phyloP scores from a whole-genome alignment of 805 yeast genomes.

The Kluyveromyces starmeri region DNA sequence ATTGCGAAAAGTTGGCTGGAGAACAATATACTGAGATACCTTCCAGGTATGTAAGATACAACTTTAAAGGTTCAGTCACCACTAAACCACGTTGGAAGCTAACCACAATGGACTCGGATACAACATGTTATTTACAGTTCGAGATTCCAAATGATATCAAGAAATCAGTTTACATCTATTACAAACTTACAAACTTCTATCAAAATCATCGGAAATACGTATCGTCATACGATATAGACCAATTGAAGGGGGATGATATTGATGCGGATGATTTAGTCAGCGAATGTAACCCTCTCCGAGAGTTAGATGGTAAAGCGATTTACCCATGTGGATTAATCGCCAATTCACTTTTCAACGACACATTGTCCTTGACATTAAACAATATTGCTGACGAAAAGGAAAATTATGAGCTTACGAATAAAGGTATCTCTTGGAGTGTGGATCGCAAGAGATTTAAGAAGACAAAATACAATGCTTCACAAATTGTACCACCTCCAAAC shows the following conservation, averaged over 20 bases:
- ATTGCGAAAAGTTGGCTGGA: slow-evolving; percentile 50
- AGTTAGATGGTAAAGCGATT: slow-evolving; percentile 33
- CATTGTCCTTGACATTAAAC: slow-evolving; percentile 44
- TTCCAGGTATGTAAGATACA: slow-evolving; percentile 43
- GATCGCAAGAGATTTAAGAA: slow-evolving; percentile 56
- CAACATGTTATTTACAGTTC: slow-evolving; percentile 60
- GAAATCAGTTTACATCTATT: slow-evolving; percentile 68
- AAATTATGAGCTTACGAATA: slow-evolving; percentile 35
- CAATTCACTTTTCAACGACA: slow-evolving; percentile 71
- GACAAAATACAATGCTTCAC: slow-evolving; percentile 48
- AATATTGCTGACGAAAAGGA: slow-evolving; percentile 22
- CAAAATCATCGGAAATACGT: slow-evolving; percentile 96
- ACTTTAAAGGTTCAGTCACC: slow-evolving; percentile 41
- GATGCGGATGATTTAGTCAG: slow-evolving; percentile 38
- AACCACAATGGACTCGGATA: slow-evolving; percentile 30
- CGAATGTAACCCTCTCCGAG: slow-evolving; percentile 31
- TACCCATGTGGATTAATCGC: slow-evolving; percentile 86
- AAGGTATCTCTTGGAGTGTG: slow-evolving; percentile 64
- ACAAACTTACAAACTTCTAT: slow-evolving; percentile 79
- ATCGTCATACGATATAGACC: slow-evolving; percentile 70
- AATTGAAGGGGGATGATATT: slow-evolving; percentile 70
- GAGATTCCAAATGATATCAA: slow-evolving; percentile 61
- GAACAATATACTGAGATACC: slow-evolving; percentile 47
- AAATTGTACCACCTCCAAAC: slow-evolving; percentile 77
- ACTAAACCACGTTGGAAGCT: slow-evolving; percentile 57